A percentile compares a stretch with the other conserved stretches of the same genome.
These are phyloP conservation scores for Globisporangium cystogenes DNA, from an alignment of 352 stramenopile genomes.

Conservation along the genomic window DNA sequence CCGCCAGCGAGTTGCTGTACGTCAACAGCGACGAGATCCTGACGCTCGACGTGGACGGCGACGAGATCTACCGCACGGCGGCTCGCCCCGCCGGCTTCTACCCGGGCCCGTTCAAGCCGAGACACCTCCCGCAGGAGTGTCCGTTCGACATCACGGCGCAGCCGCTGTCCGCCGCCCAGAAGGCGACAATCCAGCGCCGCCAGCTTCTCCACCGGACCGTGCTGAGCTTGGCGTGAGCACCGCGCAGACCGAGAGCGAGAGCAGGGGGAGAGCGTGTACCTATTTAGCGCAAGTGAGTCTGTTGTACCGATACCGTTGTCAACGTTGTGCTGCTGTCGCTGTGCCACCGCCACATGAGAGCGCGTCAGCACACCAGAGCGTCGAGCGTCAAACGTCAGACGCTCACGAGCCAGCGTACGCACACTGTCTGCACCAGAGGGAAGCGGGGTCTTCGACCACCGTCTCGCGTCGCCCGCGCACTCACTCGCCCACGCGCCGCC, in stretches of 20 bases:
- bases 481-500: constrained; percentile 45
- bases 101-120: constrained; percentile 34
- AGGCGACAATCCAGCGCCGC: constrained; percentile 29
- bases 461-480: too few relatives aligned
- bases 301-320: too few relatives aligned
- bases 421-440: too few relatives aligned
- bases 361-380: too few relatives aligned
- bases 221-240: constrained; percentile 14
- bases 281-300: neutral
- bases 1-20: constrained; percentile 32
- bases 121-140: constrained; percentile 41
- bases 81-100: constrained; percentile 46
- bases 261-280: neutral
- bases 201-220: constrained; percentile 44
- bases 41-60: constrained; percentile 31
- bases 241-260: neutral
- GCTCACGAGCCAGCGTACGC: too few relatives aligned
- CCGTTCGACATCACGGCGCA: constrained; percentile 45
- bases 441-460: neutral
- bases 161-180: constrained; percentile 28
- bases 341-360: too few relatives aligned
- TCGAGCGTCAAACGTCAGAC: too few relatives aligned
- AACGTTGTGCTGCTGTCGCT: too few relatives aligned
- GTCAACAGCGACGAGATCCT: constrained; percentile 68
- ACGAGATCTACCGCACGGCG: constrained; percentile 41